Evolutionary conservation across 345 rosid genomes (phyloP).

Genomic region (Sapria himalayana): DNA sequence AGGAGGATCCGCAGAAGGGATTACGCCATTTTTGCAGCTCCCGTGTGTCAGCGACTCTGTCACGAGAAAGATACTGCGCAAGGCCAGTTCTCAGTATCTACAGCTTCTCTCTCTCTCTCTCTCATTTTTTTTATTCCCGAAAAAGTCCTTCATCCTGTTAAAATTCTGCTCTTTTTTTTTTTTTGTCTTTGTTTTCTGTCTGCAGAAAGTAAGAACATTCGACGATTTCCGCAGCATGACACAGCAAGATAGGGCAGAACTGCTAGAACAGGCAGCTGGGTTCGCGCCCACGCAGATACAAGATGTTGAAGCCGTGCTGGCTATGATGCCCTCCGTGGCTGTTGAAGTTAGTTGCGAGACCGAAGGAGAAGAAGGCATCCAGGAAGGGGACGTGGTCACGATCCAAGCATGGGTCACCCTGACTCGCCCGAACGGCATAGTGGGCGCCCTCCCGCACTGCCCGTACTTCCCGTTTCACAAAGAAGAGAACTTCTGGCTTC

Average conservation of each 20-base stretch:
- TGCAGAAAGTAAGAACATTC: slow-evolving; percentile 84
- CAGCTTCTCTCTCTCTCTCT: background rate
- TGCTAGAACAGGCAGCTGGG: slow-evolving; percentile 67
- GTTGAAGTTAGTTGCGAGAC: slow-evolving; percentile 80
- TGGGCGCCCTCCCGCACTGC: slow-evolving; percentile 75
- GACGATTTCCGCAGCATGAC: slow-evolving; percentile 67
- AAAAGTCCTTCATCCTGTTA: background rate
- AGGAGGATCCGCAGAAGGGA: slow-evolving; percentile 77
- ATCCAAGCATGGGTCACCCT: slow-evolving; percentile 78
- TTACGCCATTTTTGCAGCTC: slow-evolving; percentile 84
- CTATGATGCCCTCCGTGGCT: slow-evolving; percentile 80
- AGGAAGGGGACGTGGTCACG: slow-evolving; percentile 82
- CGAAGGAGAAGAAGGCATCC: slow-evolving; percentile 93
- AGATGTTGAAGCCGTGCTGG: slow-evolving; percentile 66
- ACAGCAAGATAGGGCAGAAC: slow-evolving; percentile 45
- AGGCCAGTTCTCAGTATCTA: no score
- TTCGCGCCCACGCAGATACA: slow-evolving; percentile 41
- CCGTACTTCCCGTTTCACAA: slow-evolving; percentile 79
- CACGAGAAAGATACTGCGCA: slow-evolving; percentile 77
- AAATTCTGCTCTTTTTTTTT: background rate
- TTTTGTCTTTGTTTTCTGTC: slow-evolving; percentile 4
- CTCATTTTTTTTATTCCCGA: no score
- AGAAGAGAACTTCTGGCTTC: slow-evolving; percentile 89
- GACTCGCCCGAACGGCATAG: slow-evolving; percentile 54
- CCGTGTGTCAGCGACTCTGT: slow-evolving; percentile 73